These are phyloP conservation scores for Parastagonospora nodorum DNA, from an alignment of 2,329 filamentous ascomycete genomes.

Conservation along the genomic window DNA sequence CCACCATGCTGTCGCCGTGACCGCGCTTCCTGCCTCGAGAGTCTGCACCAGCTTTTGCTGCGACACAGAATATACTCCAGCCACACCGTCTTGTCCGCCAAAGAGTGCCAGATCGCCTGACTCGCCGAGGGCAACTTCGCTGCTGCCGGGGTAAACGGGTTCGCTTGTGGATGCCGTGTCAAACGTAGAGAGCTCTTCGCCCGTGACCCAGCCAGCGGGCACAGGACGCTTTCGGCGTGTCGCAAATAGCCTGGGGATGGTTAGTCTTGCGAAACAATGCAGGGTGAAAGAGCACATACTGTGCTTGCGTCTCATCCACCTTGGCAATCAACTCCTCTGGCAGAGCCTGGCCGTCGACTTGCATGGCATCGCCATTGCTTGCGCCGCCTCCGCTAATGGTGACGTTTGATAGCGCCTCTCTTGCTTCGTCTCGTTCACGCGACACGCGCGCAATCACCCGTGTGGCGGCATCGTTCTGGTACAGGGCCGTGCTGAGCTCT, in stretches of 20 bases:
- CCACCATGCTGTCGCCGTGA: slow-evolving; percentile 70
- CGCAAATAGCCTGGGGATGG: slow-evolving; percentile 71
- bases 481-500: slow-evolving; percentile 90
- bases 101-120: slow-evolving; percentile 71
- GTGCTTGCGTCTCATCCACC: slow-evolving; percentile 80
- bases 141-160: slow-evolving; percentile 63
- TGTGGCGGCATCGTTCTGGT: slow-evolving; percentile 97
- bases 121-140: slow-evolving; percentile 62
- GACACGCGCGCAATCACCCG: slow-evolving; percentile 89
- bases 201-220: slow-evolving; percentile 81
- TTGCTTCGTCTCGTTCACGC: slow-evolving; percentile 90
- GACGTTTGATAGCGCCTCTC: slow-evolving; percentile 84
- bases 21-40: slow-evolving; percentile 66
- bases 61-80: slow-evolving; percentile 78
- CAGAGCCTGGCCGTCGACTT: slow-evolving; percentile 80
- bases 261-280: slow-evolving; percentile 21
- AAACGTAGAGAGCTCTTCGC: slow-evolving; percentile 70
- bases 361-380: slow-evolving; percentile 81
- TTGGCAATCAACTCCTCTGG: slow-evolving; percentile 72
- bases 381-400: slow-evolving; percentile 67
- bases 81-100: slow-evolving; percentile 74
- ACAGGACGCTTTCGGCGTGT: slow-evolving; percentile 87
- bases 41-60: slow-evolving; percentile 75
- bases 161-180: slow-evolving; percentile 60
- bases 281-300: slow-evolving; percentile 59